Evolutionary conservation across 768 basidiomycete genomes (phyloP).

Genomic region (Boletus sp.): DNA sequence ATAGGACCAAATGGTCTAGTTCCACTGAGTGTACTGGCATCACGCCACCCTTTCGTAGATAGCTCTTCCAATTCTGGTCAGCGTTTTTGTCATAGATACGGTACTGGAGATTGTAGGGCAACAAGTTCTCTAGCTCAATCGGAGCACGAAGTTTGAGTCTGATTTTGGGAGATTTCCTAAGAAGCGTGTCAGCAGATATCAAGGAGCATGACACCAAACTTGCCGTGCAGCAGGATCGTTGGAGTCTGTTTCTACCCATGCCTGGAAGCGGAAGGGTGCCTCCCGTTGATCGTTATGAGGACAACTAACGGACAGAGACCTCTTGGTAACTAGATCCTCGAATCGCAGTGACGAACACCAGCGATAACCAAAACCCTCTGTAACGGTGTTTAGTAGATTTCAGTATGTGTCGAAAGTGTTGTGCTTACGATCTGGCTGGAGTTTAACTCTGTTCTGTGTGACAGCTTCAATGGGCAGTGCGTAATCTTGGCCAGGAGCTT

Average conservation of each 20-base stretch:
- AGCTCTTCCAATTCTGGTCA: slow-evolving; percentile 92
- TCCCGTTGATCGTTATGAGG: slow-evolving; percentile 78
- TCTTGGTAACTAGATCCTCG: slow-evolving; percentile 77
- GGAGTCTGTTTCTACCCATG: slow-evolving; percentile 77
- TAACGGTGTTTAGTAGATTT: neutral
- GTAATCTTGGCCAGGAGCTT: slow-evolving; percentile 84
- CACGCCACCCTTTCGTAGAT: slow-evolving; percentile 86
- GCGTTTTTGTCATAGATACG: slow-evolving; percentile 96
- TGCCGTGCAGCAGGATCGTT: slow-evolving; percentile 56
- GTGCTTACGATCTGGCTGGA: slow-evolving; percentile 88
- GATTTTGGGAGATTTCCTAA: slow-evolving; percentile 82
- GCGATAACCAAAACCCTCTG: slow-evolving; percentile 95
- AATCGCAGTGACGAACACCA: slow-evolving; percentile 89
- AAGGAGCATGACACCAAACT: slow-evolving; percentile 18
- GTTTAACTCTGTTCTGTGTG: slow-evolving; percentile 71
- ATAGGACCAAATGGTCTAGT: slow-evolving; percentile 80
- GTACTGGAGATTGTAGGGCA: slow-evolving; percentile 93
- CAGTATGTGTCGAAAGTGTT: neutral
- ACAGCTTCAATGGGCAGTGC: slow-evolving; percentile 90
- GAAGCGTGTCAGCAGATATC: slow-evolving; percentile 3
- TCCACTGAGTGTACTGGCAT: slow-evolving; percentile 98
- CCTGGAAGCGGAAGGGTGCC: slow-evolving; percentile 92
- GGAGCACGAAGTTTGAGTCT: slow-evolving; percentile 87
- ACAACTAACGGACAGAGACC: slow-evolving; percentile 78
- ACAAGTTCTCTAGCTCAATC: slow-evolving; percentile 90